Conservation (phyloP, 176 grass and related monocot species). For the Hsuehochloa calcarea region DNA sequence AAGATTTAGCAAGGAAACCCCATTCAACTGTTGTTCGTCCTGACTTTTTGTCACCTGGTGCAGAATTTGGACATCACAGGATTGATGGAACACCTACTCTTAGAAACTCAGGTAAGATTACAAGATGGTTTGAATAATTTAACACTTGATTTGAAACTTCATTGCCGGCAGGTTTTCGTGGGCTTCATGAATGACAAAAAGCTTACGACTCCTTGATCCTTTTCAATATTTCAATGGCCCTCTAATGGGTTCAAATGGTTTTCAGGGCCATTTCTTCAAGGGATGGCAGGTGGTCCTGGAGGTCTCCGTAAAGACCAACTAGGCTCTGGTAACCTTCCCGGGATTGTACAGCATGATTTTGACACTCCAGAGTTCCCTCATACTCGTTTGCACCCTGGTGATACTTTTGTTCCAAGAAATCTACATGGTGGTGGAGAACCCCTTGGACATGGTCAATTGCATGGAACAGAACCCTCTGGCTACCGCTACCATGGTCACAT, state of each 20-base stretch:
- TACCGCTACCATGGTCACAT: conserved; percentile 40
- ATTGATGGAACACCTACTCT: conserved; percentile 55
- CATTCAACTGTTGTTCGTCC: conserved; percentile 25
- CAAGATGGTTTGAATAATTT: conserved; percentile 19
- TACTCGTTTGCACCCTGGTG: conserved; percentile 39
- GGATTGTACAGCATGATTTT: conserved; percentile 40
- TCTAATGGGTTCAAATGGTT: conserved; percentile 28
- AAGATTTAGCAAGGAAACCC: conserved; percentile 54
- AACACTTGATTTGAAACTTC: conserved; percentile 31
- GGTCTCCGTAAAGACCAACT: conserved; percentile 36
- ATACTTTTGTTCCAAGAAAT: conserved; percentile 37
- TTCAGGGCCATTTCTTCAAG: conserved; percentile 51
- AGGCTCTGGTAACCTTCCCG: conserved; percentile 43
- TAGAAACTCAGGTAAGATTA: conserved; percentile 58
- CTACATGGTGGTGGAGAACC: conserved; percentile 28
- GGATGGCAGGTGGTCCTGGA: conserved; percentile 41
- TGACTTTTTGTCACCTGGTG: conserved; percentile 47
- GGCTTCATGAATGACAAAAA: conserved; percentile 30
- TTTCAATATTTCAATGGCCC: neutral
- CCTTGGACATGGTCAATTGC: conserved; percentile 22
- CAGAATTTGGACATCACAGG: conserved; percentile 50
- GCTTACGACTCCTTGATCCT: conserved; percentile 23
- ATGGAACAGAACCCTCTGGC: conserved; percentile 43
- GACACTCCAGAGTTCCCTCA: conserved; percentile 41
- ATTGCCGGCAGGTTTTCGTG: conserved; percentile 14